Evolutionary conservation across 1,139 yeast genomes (phyloP), one percentile per base, ranked within the genome.

Genomic region (Hemisphaericaspora xylanilytica): DNA sequence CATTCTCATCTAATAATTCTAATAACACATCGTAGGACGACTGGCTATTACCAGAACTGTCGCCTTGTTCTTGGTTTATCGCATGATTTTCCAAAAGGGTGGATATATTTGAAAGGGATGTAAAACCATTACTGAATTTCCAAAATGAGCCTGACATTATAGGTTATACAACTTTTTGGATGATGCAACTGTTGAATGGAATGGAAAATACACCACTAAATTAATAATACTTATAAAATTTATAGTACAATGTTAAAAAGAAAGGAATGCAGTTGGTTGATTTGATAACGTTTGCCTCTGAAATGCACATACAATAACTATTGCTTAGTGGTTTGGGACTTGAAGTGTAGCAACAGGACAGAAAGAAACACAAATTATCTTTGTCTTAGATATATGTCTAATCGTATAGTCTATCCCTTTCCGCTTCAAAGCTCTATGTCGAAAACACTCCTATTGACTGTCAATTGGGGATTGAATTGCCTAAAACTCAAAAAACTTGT

Each of bases 91-190:
- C 86, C 47, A 92, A 73, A 34, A 90, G 71, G 40, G 82, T 80
- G 47, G 87, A 80, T 41, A 90, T 80, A 43, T 85, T 78, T 8
- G 90, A 81, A 35, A 81, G 78, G 37, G 88, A 79, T 37, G 89
- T 78, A 60, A 85, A 85, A 47, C 88, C 92, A 60, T 83, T 85
- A 41, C 90, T 87, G 63, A 87, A 85, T 61, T 87, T 84, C 97
- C 97, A 90, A 62, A 89, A 90, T 32, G 92, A 78, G 25, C 86
- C 85, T 3, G 90, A 81, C 92, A 83, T 83, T 14, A n/a, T 31
- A 22, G 4, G 12, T 11, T 24, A 24, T 24, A 12, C 26, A 24
- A 24, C 22, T 20, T 20, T 20, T 20, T 20, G 9, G 22, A 6
- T 20, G 22, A n/a, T n/a, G n/a, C n/a, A n/a, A n/a, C n/a, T n/a